Evolutionary conservation across 768 basidiomycete genomes (phyloP).

Genomic region (Leucocoprinus leucothites): DNA sequence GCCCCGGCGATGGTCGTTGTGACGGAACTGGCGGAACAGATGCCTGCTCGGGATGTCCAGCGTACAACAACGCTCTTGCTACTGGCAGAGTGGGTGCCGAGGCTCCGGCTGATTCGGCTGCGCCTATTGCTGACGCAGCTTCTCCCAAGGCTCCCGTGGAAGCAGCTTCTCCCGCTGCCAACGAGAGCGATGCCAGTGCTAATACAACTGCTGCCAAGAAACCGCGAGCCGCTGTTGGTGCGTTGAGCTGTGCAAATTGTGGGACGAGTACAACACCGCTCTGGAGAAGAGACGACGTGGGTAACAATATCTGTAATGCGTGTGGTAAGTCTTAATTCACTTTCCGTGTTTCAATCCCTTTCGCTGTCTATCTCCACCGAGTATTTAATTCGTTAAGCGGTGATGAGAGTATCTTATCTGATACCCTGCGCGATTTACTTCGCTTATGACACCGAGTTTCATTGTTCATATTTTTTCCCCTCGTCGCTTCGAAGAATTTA

Average conservation of each 20-base stretch:
- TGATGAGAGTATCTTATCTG: constrained; percentile 22
- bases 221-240: constrained; percentile 52
- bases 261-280: constrained; percentile 87
- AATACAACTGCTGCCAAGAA: constrained; percentile 28
- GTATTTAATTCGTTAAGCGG: no score
- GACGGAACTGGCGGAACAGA: constrained; percentile 95
- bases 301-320: constrained; percentile 93
- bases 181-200: constrained; percentile 30
- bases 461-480: no score
- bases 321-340: constrained; percentile 74
- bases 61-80: constrained; percentile 82
- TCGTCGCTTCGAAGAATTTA: no score
- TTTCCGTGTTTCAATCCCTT: constrained; percentile 8
- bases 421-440: constrained; percentile 7
- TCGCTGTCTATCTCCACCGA: not conserved
- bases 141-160: constrained; percentile 13
- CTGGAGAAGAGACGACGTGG: constrained; percentile 87
- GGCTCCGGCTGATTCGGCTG: constrained; percentile 14
- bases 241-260: constrained; percentile 84
- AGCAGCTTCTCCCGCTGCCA: constrained; percentile 22
- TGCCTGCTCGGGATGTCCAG: constrained; percentile 94
- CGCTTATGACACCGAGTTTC: not conserved
- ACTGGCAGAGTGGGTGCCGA: constrained; percentile 35
- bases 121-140: constrained; percentile 13
- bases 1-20: constrained; percentile 97